These are phyloP conservation scores for Clonostachys rhizophaga DNA, from an alignment of 2,329 filamentous ascomycete genomes.

Conservation along the genomic window DNA sequence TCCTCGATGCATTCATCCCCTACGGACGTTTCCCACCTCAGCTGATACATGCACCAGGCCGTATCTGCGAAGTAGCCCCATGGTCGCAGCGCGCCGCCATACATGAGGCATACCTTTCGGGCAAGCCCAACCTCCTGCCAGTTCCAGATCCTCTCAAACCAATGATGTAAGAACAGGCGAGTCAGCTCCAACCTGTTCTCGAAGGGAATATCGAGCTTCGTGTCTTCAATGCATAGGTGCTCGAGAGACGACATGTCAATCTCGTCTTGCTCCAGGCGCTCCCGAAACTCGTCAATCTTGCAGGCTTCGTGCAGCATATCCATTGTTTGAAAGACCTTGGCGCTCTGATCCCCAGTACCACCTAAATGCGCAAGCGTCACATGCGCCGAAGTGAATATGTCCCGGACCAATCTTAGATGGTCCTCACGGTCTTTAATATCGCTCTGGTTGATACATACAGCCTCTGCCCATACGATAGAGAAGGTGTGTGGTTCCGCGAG, in stretches of 20 bases:
- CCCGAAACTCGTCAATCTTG: constrained; percentile 4
- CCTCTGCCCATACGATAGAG: constrained; percentile 10
- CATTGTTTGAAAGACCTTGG: constrained; percentile 2
- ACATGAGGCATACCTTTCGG: constrained; percentile 3
- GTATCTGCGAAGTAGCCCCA: constrained; percentile 4
- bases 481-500: constrained; percentile 3
- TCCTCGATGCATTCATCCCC: constrained; percentile 1
- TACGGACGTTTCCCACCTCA: constrained; percentile 4
- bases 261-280: constrained; percentile 4
- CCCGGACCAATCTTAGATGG: constrained; percentile 7
- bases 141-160: constrained; percentile 6
- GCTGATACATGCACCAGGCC: constrained; percentile 5
- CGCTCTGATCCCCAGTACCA: constrained; percentile 1
- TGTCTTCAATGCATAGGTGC: constrained; percentile 3
- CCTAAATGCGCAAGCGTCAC: constrained; percentile 4
- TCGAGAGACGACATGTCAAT: constrained; percentile 3
- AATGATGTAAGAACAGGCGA: constrained; percentile 4
- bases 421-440: constrained; percentile 5
- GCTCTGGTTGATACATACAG: constrained; percentile 12
- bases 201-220: constrained; percentile 2
- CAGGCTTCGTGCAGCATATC: constrained; percentile 6
- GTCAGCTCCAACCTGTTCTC: constrained; percentile 5
- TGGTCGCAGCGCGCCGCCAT: constrained; percentile 2
- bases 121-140: constrained; percentile 4
- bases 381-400: constrained; percentile 4